Percentiles rank a stretch among this genome's conserved stretches.
Evolutionary conservation across 1,284 basidiomycete species (phyloP).

Genomic region (Cryptococcus maquisensis): DNA sequence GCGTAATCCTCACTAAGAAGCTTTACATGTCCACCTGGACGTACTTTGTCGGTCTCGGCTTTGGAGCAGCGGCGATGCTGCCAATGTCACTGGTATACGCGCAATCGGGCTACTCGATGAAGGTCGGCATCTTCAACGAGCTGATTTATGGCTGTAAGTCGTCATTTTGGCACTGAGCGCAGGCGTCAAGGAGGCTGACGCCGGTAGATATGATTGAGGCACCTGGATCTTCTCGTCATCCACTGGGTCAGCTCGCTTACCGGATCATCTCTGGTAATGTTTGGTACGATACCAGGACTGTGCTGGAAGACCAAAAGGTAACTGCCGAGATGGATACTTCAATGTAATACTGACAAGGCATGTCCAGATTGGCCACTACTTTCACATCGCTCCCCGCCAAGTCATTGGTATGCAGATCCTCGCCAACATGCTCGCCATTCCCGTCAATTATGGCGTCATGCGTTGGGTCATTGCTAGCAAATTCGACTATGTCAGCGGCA

Average conservation of each 20-base stretch:
- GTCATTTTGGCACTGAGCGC: background rate
- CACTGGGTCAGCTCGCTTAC: slow-evolving; percentile 20
- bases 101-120: slow-evolving; percentile 14
- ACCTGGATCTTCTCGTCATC: slow-evolving; percentile 18
- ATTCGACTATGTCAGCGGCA: slow-evolving; percentile 14
- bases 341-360: no score
- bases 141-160: slow-evolving; percentile 18
- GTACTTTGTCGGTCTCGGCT: slow-evolving; percentile 20
- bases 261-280: slow-evolving; percentile 22
- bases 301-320: slow-evolving; percentile 21
- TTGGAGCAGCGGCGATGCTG: slow-evolving; percentile 18
- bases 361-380: slow-evolving; percentile 17
- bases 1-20: slow-evolving; percentile 4
- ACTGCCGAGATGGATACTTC: no score
- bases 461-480: slow-evolving; percentile 16
- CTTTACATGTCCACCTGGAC: slow-evolving; percentile 21
- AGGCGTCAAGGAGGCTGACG: background rate
- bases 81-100: slow-evolving; percentile 21
- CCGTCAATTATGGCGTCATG: slow-evolving; percentile 19
- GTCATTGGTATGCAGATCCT: slow-evolving; percentile 17
- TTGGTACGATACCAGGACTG: slow-evolving; percentile 19
- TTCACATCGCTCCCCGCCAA: slow-evolving; percentile 11
- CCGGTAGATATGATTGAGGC: slow-evolving; percentile 15
- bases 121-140: slow-evolving; percentile 23
- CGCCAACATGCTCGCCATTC: slow-evolving; percentile 14